Evolutionary conservation across 2,329 filamentous ascomycete genomes (phyloP).

Genomic region (Paracorniculantispora psalliotae): DNA sequence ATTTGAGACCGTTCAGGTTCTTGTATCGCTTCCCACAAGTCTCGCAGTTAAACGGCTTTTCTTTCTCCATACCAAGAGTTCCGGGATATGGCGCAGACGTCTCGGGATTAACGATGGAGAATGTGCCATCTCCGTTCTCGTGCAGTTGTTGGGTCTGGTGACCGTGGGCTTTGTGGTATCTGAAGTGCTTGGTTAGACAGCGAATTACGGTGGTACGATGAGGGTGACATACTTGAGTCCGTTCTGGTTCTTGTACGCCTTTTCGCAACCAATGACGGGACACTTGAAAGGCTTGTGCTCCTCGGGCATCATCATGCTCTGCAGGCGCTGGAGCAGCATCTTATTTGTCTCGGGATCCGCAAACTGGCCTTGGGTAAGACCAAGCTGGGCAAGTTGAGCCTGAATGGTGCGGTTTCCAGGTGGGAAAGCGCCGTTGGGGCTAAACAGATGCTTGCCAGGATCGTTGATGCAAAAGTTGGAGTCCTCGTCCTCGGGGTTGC

Average conservation of each 20-base stretch:
- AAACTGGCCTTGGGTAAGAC: conserved; percentile 71
- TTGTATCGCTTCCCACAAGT: conserved; percentile 98
- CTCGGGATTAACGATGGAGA: conserved; percentile 95
- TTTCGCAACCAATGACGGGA: conserved; percentile 96
- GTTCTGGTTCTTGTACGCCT: conserved; percentile 99
- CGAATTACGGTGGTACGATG: background rate
- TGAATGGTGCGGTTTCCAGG: conserved; percentile 60
- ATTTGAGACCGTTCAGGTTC: conserved; percentile 97
- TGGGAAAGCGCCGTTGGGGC: conserved; percentile 69
- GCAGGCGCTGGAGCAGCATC: conserved; percentile 51
- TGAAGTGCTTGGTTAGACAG: conserved; percentile 30
- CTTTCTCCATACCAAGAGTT: conserved; percentile 98
- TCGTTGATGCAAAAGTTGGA: conserved; percentile 73
- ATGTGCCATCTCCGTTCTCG: conserved; percentile 94
- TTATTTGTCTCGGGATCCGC: conserved; percentile 70
- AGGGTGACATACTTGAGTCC: conserved; percentile 75
- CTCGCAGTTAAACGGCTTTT: conserved; percentile 97
- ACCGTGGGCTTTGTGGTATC: conserved; percentile 74
- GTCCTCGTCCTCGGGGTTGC: conserved; percentile 37
- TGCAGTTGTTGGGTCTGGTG: conserved; percentile 96
- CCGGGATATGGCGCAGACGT: conserved; percentile 92
- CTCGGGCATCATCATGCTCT: conserved; percentile 66
- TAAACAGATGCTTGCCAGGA: conserved; percentile 89
- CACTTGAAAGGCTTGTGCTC: conserved; percentile 98
- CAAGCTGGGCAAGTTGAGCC: conserved; percentile 65